phyloP scores from a whole-genome alignment of 805 yeast species.

The Novakomyces olei region DNA sequence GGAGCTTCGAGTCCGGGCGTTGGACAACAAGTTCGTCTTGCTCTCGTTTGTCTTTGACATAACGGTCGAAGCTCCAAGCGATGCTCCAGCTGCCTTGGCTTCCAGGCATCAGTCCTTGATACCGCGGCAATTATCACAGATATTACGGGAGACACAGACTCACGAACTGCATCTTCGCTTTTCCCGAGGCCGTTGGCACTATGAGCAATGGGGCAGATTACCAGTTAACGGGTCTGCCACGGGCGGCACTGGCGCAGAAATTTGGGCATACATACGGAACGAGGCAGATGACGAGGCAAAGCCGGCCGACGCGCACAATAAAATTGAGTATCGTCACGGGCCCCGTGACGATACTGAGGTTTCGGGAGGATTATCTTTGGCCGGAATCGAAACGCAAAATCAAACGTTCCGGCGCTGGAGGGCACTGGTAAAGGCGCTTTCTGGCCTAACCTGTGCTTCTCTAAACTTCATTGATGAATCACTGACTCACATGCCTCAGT shows the following conservation, averaged over 20 bases:
- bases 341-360: not conserved
- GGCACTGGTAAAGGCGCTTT: conserved; percentile 45
- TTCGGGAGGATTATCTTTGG: no score
- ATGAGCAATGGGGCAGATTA: conserved; percentile 63
- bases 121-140: conserved; percentile 63
- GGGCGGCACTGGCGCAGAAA: conserved; percentile 91
- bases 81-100: no score
- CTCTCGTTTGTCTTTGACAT: conserved; percentile 50
- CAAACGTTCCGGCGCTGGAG: conserved; percentile 46
- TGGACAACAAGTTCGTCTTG: conserved; percentile 48
- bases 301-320: conserved; percentile 6
- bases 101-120: conserved; percentile 37
- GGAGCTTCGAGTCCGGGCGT: conserved; percentile 37
- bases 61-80: no score
- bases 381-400: conserved; percentile 15
- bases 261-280: conserved; percentile 73
- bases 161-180: conserved; percentile 67
- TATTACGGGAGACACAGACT: conserved; percentile 41
- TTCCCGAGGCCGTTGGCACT: conserved; percentile 89
- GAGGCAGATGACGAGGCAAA: conserved; percentile 29
- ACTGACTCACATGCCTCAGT: conserved; percentile 23
- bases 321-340: not conserved
- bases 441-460: conserved; percentile 90
- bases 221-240: conserved; percentile 48
- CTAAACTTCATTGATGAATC: conserved; percentile 66